Evolutionary conservation across 2,329 filamentous ascomycete genomes (phyloP), one percentile per base, ranked within the genome.

Genomic region (Pestalotiopsis fici): DNA sequence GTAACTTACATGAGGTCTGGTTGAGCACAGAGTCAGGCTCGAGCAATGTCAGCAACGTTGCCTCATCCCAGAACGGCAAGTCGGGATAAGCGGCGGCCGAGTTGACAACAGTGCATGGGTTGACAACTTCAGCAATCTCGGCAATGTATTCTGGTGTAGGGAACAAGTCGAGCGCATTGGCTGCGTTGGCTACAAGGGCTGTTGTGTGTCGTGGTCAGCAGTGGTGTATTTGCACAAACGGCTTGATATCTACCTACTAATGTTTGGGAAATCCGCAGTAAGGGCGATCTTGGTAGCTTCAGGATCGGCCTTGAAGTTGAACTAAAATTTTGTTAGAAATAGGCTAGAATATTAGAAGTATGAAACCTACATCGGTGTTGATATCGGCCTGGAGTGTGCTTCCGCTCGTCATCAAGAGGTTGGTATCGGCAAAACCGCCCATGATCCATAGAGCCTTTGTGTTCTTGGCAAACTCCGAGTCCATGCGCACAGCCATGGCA

Each of bases 251-350:
- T 37, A 64, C 68, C 37, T 37, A 73, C 72, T 76, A 65, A 83
- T 85, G 50, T 79, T 80, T 6, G 81, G 81, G 69, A 85, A 86
- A 35, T 78, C 72, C 6, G 84, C 83, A 1, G 80, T 83, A 21
- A 87, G 71, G 0, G 82, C 82, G 62, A 85, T 84, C 69, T 85
- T 85, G 21, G 82, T 76, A 2, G 80, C 82, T 73, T 86, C 83
- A 1, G 84, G 83, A 64, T 86, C 83, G 54, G 85, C 80, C 77
- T 84, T 85, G 2, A 85, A 73, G 73, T 86, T 87, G 72, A 85
- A 83, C 69, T 83, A 73, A 31, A 12, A 43, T 47, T 12, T 18
- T 18, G 21, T 60, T 37, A 60, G 57, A 37, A 35, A 18, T 4
- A 37, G 27, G 7, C 27, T 57, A 23, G 11, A 35, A 35, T 1